Evolutionary conservation across 495 filamentous ascomycete genomes (phyloP), one percentile per base, ranked within the genome.

Genomic region (Pyronema omphalodes): DNA sequence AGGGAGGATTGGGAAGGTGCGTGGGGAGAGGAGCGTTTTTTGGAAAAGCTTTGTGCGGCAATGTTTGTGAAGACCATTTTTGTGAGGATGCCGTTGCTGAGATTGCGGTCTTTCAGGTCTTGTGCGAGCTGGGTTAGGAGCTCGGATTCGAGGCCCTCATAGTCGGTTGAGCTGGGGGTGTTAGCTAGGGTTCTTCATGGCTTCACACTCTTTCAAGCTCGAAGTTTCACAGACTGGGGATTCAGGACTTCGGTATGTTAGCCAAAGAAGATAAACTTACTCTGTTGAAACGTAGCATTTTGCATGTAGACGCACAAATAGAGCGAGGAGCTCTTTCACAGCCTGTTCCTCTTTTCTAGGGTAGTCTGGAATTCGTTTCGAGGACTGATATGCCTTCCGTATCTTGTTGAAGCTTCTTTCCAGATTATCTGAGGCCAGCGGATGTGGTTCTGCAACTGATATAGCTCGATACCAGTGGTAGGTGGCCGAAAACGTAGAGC

Each of bases 401-500:
- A 85, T 73, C 60, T 83, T 85, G 58, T 79, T 82, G 60, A 94
- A 89, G 62, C 87, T 83, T 19, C 81, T 73, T 57, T 84, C 81
- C 23, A 98, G 73, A 58, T 95, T 98, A 6, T 68, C 68, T 33
- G 73, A 69, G 1, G 86, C 88, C 7, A 75, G 69, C 6, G 82
- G 80, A 63, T 89, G 79, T 4, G 88, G 85, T 37, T 81, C 74
- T 33, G 79, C 71, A 36, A 80, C 78, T 1, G 80, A 79, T 40
- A 88, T 69, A 14, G 87, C 83, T 51, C 88, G 76, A 61, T 93
- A 94, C 9, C 95, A 74, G 67, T 96, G 80, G 62, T 95, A 95
- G 0, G 86, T 82, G 3, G 86, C 80, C 18, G 83, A 75, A 18
- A 95, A 73, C 64, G 93, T 83, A 55, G 86, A 80, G 14, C 70